Conservation (phyloP, 2,329 filamentous ascomycete species). For the Colletotrichum tabaci region DNA sequence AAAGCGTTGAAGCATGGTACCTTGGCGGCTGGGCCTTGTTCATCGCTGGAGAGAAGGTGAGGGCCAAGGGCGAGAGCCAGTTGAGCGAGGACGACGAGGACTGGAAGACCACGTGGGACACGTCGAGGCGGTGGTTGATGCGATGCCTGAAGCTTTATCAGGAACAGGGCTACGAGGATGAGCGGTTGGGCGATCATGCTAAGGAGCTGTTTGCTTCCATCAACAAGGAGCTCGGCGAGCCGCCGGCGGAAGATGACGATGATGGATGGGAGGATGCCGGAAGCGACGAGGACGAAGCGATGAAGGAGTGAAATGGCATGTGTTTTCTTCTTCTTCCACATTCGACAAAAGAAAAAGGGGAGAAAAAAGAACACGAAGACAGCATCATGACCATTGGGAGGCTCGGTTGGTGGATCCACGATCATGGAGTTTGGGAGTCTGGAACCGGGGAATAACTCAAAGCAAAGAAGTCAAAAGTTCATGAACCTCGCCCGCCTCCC, state of each 20-base stretch:
- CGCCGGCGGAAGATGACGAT: slow-evolving; percentile 67
- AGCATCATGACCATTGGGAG: background rate
- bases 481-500: slow-evolving; percentile 4
- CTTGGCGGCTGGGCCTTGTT: slow-evolving; percentile 94
- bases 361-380: background rate
- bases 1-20: slow-evolving; percentile 97
- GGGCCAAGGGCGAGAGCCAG: slow-evolving; percentile 49
- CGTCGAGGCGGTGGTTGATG: slow-evolving; percentile 86
- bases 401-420: background rate
- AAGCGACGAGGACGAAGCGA: slow-evolving; percentile 64
- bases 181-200: slow-evolving; percentile 81
- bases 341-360: background rate
- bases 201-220: slow-evolving; percentile 78
- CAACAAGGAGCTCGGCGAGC: slow-evolving; percentile 75
- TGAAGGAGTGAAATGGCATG: slow-evolving; percentile 57
- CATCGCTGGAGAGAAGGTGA: slow-evolving; percentile 80
- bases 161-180: slow-evolving; percentile 87
- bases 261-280: slow-evolving; percentile 64
- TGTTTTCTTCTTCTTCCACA: background rate
- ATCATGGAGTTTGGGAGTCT: slow-evolving; percentile 26
- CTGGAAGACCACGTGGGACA: slow-evolving; percentile 76
- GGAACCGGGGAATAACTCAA: slow-evolving; percentile 20
- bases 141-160: slow-evolving; percentile 86
- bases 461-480: slow-evolving; percentile 11
- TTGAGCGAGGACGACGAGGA: slow-evolving; percentile 59